Conservation (phyloP, 2,329 filamentous ascomycete species). For the Trichoderma asperellum region DNA sequence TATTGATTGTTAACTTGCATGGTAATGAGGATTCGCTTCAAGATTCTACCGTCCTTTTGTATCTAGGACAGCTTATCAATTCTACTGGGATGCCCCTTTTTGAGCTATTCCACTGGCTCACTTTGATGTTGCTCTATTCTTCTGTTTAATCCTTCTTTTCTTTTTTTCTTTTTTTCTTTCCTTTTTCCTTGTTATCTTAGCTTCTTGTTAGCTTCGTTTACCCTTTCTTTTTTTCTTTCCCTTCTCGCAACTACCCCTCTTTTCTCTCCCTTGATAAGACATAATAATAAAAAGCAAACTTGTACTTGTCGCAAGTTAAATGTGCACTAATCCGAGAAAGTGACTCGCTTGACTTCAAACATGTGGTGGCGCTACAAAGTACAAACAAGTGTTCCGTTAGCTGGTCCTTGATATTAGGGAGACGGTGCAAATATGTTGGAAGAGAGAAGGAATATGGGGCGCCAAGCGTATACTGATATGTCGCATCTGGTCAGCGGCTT, state of each 20-base stretch:
- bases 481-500: background rate
- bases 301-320: constrained; percentile 2
- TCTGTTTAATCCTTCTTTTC: background rate
- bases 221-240: background rate
- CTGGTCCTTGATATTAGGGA: background rate
- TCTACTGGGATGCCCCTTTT: constrained; percentile 6
- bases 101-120: background rate
- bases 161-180: background rate
- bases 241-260: background rate
- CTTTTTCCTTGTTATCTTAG: background rate
- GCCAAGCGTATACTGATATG: background rate
- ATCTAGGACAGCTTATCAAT: constrained; percentile 24
- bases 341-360: constrained; percentile 6
- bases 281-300: constrained; percentile 14
- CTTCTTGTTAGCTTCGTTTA: background rate
- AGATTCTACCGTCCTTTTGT: constrained; percentile 22
- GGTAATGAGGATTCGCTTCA: constrained; percentile 27
- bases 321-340: constrained; percentile 1
- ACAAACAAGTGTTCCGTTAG: background rate
- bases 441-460: background rate
- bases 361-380: background rate
- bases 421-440: background rate
- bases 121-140: background rate
- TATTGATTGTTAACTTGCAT: constrained; percentile 30
- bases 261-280: background rate